These are phyloP conservation scores for Babesia ovis DNA, from an alignment of 169 alveolate genomes.

Conservation along the genomic window DNA sequence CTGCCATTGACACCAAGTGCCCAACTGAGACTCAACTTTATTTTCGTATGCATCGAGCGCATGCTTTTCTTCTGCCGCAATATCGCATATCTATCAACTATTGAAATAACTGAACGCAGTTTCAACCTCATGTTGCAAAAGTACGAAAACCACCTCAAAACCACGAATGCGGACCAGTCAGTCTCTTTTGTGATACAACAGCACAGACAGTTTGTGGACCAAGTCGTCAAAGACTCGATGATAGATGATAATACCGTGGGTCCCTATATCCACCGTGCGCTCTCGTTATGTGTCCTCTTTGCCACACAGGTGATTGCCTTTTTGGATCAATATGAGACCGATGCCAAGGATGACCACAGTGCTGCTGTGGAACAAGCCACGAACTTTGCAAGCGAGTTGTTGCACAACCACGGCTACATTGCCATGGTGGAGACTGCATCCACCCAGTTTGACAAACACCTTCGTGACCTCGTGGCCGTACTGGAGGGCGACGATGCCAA, in stretches of 20 bases:
- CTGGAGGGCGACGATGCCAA: conserved; percentile 12
- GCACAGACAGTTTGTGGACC: conserved; percentile 64
- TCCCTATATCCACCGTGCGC: conserved; percentile 44
- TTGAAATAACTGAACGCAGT: conserved; percentile 66
- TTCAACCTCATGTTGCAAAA: conserved; percentile 41
- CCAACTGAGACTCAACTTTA: conserved; percentile 63
- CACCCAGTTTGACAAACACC: conserved; percentile 34
- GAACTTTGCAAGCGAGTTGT: conserved; percentile 19
- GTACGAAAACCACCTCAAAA: conserved; percentile 22
- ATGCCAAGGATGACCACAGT: neutral
- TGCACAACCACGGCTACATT: conserved; percentile 55
- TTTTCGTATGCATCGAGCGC: conserved; percentile 67
- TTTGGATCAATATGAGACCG: conserved; percentile 35
- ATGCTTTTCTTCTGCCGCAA: conserved; percentile 69
- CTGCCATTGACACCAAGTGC: conserved; percentile 66
- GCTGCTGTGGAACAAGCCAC: conserved; percentile 2
- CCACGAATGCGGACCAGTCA: conserved; percentile 40
- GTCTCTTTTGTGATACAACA: conserved; percentile 50
- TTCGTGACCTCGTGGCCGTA: conserved; percentile 18
- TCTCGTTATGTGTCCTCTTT: conserved; percentile 66
- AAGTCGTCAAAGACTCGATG: conserved; percentile 53
- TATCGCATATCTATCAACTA: conserved; percentile 51
- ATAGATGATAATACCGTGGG: conserved; percentile 51
- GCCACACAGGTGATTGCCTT: conserved; percentile 68
- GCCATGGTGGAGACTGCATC: conserved; percentile 46